Conservation (phyloP, 2,329 filamentous ascomycete genomes). For the Podosphaera fusca region DNA sequence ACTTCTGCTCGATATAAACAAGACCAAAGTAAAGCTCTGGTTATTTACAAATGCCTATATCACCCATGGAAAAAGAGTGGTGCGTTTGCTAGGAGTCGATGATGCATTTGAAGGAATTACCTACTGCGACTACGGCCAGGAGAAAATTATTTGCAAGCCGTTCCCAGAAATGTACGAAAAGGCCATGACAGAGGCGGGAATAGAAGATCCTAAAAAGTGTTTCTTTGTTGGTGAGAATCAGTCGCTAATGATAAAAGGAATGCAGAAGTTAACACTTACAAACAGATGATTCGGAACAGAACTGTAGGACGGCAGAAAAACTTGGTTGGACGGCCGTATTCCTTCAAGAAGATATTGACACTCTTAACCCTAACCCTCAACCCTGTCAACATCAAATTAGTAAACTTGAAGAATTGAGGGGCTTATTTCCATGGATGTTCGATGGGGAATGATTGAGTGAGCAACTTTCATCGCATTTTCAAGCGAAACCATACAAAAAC, state of each 20-base stretch:
- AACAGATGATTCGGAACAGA: constrained; percentile 64
- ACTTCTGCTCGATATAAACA: constrained; percentile 65
- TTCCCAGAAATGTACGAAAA: constrained; percentile 62
- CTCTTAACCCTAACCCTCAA: constrained; percentile 31
- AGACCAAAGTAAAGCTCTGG: constrained; percentile 66
- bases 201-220: constrained; percentile 44
- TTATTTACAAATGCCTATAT: constrained; percentile 92
- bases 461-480: no score
- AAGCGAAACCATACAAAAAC: no score
- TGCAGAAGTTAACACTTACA: constrained; percentile 2
- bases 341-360: constrained; percentile 54
- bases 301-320: constrained; percentile 53
- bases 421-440: constrained; percentile 68
- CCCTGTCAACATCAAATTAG: constrained; percentile 56
- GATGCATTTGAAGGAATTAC: constrained; percentile 89
- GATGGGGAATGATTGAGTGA: constrained; percentile 22
- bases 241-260: neutral
- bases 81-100: constrained; percentile 58
- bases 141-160: constrained; percentile 70
- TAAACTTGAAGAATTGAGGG: constrained; percentile 50
- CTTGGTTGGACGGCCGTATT: constrained; percentile 76
- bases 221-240: constrained; percentile 70
- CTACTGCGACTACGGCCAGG: constrained; percentile 65
- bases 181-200: constrained; percentile 66
- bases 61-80: constrained; percentile 64